Evolutionary conservation across 192 early-diverging fungal genomes (phyloP).

Genomic region (Linnemannia elongata): DNA sequence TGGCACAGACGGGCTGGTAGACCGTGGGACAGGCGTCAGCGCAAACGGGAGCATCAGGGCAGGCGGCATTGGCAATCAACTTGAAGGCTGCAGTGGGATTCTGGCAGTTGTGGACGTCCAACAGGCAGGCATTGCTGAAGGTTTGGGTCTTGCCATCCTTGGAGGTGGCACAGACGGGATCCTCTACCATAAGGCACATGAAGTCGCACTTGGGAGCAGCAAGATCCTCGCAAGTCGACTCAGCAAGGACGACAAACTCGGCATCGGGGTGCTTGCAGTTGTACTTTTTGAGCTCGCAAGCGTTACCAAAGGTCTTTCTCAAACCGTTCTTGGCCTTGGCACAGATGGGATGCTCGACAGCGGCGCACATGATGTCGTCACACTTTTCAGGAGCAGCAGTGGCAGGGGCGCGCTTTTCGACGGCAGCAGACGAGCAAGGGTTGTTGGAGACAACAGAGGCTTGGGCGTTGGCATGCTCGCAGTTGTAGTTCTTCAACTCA

Average conservation of each 20-base stretch:
- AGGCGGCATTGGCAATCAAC: neutral
- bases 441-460: too few relatives aligned
- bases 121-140: neutral
- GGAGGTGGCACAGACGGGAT: neutral
- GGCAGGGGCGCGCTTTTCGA: neutral
- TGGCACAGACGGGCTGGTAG: conserved; percentile 3
- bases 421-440: too few relatives aligned
- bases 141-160: neutral
- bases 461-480: neutral
- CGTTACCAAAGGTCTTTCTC: neutral
- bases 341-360: neutral
- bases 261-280: conserved; percentile 5
- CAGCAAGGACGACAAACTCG: neutral
- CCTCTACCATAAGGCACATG: too few relatives aligned
- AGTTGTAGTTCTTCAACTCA: neutral
- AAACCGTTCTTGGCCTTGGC: neutral
- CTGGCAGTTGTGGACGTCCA: neutral
- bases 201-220: neutral
- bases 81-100: neutral
- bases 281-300: neutral
- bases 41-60: neutral
- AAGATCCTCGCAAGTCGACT: neutral
- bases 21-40: neutral
- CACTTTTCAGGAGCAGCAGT: neutral
- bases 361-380: neutral